Evolutionary conservation across 495 filamentous ascomycete genomes (phyloP), one percentile per base, ranked within the genome.

Genomic region (Penicillium maclennaniae): DNA sequence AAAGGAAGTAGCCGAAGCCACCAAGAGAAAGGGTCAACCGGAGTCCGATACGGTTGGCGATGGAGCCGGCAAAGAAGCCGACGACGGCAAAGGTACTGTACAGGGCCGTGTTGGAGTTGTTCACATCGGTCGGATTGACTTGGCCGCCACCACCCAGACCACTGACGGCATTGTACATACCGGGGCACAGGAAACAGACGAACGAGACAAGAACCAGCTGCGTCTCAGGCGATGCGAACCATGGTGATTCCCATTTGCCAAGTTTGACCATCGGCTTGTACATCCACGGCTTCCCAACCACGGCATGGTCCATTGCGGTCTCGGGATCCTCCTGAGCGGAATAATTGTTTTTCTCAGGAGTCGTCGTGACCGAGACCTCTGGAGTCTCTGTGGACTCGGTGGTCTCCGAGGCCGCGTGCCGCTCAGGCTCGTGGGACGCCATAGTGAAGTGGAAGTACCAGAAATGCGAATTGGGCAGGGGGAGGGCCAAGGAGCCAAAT

Each of bases 111-210:
- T 78, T 82, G 55, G 89, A 83, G 59, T 88, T 80, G 61, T 87
- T 81, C 58, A 84, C 81, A 50, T 87, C 82, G 17, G 69, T 72
- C 1, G 74, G 42, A 58, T 89, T 79, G 47, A 85, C 40, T 41
- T 76, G 65, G 34, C 90, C 90, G 71, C 76, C 87, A 45, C 83
- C 90, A 58, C 90, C 90, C 23, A 93, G 76, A 58, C 87, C 87
- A 45, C 68, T 75, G 31, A 92, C 71, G 19, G 89, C 88, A 67
- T 92, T 95, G 77, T 83, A 92, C 80, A 86, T 88, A 66, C 89
- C 89, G 6, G 90, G 90, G 63, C 90, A 95, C 53, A 95, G 73
- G 79, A 95, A 95, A 70, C 90, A 95, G 48, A 93, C 89, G 56
- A 92, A 79, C 17, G 89, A 82, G 40, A 92, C 86, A 71, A 95